These are phyloP conservation scores for Neofusicoccum cordaticola DNA, from an alignment of 2,329 filamentous ascomycete genomes.

Conservation along the genomic window DNA sequence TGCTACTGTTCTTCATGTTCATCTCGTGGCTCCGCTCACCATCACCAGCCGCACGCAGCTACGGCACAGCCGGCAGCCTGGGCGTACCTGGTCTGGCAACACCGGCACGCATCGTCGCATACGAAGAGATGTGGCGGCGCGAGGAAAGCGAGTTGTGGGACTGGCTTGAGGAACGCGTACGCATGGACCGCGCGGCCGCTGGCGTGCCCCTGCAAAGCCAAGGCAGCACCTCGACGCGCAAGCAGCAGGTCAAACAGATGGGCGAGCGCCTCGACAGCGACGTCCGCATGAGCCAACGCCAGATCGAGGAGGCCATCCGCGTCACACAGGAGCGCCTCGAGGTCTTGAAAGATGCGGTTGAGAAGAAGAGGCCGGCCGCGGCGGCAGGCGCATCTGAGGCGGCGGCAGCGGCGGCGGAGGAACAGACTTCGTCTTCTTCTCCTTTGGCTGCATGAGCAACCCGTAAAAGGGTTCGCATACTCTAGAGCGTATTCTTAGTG, in stretches of 20 bases:
- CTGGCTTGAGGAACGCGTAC: conserved; percentile 85
- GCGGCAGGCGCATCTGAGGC: conserved; percentile 63
- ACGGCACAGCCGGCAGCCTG: conserved; percentile 17
- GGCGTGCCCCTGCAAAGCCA: background rate
- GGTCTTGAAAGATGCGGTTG: conserved; percentile 71
- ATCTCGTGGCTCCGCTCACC: conserved; percentile 63
- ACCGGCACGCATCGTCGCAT: conserved; percentile 72
- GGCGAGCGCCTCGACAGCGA: conserved; percentile 52
- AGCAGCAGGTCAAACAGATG: conserved; percentile 45
- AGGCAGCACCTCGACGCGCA: conserved; percentile 20
- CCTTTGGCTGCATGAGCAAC: background rate
- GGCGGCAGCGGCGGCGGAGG: conserved; percentile 62
- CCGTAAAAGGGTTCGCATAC: background rate
- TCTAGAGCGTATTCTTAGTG: background rate
- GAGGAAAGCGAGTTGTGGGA: conserved; percentile 90
- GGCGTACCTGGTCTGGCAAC: conserved; percentile 36
- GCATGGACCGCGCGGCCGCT: conserved; percentile 58
- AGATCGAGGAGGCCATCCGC: conserved; percentile 76
- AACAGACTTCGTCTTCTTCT: conserved; percentile 43
- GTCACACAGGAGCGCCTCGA: conserved; percentile 83
- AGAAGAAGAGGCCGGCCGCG: conserved; percentile 24
- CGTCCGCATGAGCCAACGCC: conserved; percentile 65
- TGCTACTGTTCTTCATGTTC: conserved; percentile 67
- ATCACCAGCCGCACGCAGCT: conserved; percentile 19
- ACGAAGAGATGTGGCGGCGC: conserved; percentile 87